These are phyloP conservation scores for Periconia sp. DNA, from an alignment of 2,329 filamentous ascomycete species.

Conservation along the genomic window DNA sequence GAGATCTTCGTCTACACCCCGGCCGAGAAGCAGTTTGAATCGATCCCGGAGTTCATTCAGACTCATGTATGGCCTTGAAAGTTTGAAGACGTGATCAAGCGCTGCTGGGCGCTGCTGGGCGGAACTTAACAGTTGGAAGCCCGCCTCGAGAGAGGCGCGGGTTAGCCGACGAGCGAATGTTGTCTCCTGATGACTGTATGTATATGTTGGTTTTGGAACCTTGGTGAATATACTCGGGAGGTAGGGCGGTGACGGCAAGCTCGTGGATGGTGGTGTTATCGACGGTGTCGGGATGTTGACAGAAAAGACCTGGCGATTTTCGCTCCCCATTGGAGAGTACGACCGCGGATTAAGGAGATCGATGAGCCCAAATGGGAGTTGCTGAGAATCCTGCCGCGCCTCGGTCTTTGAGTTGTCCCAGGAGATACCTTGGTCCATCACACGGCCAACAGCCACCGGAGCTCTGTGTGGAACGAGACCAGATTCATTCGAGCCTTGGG, in stretches of 20 bases:
- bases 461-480: slow-evolving; percentile 6
- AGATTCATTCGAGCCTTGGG: slow-evolving; percentile 6
- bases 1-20: slow-evolving; percentile 56
- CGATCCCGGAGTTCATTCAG: slow-evolving; percentile 47
- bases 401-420: slow-evolving; percentile 7
- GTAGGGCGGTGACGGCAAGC: slow-evolving; percentile 27
- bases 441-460: slow-evolving; percentile 22
- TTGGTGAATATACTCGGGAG: slow-evolving; percentile 34
- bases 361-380: slow-evolving; percentile 40
- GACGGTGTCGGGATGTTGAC: slow-evolving; percentile 32
- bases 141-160: slow-evolving; percentile 68
- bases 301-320: slow-evolving; percentile 26
- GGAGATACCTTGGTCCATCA: slow-evolving; percentile 25
- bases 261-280: slow-evolving; percentile 31
- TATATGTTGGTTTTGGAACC: slow-evolving; percentile 49
- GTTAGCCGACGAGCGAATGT: slow-evolving; percentile 76
- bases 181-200: slow-evolving; percentile 67
- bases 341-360: slow-evolving; percentile 28
- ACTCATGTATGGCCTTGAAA: slow-evolving; percentile 66
- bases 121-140: slow-evolving; percentile 64
- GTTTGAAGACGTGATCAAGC: slow-evolving; percentile 66
- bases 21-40: slow-evolving; percentile 49
- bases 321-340: slow-evolving; percentile 17
- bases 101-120: slow-evolving; percentile 29
- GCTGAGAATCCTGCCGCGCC: slow-evolving; percentile 8